phyloP scores from a whole-genome alignment of 228 moss, liverwort and hornwort genomes.

The Sphagnum fallax region DNA sequence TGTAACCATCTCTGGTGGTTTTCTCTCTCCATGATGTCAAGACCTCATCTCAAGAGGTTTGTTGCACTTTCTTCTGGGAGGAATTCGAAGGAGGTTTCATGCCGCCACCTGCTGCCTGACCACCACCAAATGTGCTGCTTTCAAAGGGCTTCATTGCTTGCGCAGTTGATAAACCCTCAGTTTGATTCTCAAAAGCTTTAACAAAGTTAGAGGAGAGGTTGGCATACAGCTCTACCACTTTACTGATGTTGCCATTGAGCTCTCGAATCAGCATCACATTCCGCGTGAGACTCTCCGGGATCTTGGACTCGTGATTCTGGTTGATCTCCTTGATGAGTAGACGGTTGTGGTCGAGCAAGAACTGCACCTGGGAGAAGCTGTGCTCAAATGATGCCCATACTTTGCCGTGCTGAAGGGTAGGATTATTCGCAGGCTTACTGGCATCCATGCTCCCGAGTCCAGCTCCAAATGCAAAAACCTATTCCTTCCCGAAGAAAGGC shows the following conservation, averaged over 20 bases:
- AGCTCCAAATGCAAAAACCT: no score
- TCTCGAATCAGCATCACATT: slow-evolving; percentile 90
- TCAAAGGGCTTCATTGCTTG: background rate
- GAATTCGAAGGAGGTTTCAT: background rate
- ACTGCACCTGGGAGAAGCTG: slow-evolving; percentile 86
- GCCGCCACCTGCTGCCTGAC: background rate
- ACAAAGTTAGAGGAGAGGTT: slow-evolving; percentile 66
- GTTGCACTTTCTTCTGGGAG: background rate
- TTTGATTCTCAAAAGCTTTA: slow-evolving; percentile 60
- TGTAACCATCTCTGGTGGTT: no score
- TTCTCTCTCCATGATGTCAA: background rate
- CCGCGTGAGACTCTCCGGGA: slow-evolving; percentile 77
- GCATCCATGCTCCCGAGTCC: background rate
- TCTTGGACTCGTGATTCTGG: slow-evolving; percentile 80
- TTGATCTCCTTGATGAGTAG: slow-evolving; percentile 96
- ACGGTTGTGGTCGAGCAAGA: slow-evolving; percentile 90
- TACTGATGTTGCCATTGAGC: slow-evolving; percentile 75
- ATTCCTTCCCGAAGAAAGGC: no score
- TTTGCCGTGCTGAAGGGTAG: slow-evolving; percentile 41
- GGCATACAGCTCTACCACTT: slow-evolving; percentile 84
- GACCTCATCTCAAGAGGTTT: background rate
- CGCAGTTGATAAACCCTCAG: slow-evolving; percentile 49
- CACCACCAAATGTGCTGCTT: background rate
- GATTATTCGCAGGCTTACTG: background rate
- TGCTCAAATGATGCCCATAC: slow-evolving; percentile 51